These are phyloP conservation scores for Candida mesenterica DNA, from an alignment of 1,139 yeast genomes.

Conservation along the genomic window DNA sequence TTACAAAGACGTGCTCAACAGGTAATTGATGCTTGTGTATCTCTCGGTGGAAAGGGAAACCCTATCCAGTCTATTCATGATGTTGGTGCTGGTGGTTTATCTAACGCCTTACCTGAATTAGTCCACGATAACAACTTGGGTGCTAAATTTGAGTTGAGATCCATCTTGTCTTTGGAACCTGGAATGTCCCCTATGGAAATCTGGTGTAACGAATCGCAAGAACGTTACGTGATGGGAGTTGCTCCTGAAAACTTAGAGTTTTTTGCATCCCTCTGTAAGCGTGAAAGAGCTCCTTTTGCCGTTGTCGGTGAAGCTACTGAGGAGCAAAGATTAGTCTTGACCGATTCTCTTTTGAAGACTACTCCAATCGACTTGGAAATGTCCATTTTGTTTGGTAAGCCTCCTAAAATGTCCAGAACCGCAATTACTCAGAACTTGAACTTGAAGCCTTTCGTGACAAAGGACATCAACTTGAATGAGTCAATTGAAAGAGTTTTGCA, in stretches of 20 bases:
- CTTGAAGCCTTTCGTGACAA: conserved; percentile 46
- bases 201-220: conserved; percentile 99
- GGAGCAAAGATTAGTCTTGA: conserved; percentile 78
- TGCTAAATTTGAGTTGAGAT: conserved; percentile 88
- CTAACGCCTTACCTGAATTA: conserved; percentile 95
- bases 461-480: conserved; percentile 43
- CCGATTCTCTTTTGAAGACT: conserved; percentile 69
- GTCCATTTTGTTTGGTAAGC: conserved; percentile 95
- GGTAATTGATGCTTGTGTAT: conserved; percentile 91
- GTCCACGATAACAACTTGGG: conserved; percentile 97
- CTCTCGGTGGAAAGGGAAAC: conserved; percentile 66
- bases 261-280: conserved; percentile 78
- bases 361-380: conserved; percentile 96
- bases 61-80: conserved; percentile 97
- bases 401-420: conserved; percentile 90
- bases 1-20: conserved; percentile 99
- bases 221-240: conserved; percentile 93
- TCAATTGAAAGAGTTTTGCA: conserved; percentile 81
- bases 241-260: conserved; percentile 71
- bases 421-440: conserved; percentile 64
- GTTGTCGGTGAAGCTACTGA: conserved; percentile 93
- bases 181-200: conserved; percentile 99
- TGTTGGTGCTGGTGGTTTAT: conserved; percentile 99
- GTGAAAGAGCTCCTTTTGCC: conserved; percentile 96
- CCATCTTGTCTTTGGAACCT: conserved; percentile 87